These are phyloP conservation scores for Lecanicillium sp. DNA, from an alignment of 2,329 filamentous ascomycete species.

Conservation along the genomic window DNA sequence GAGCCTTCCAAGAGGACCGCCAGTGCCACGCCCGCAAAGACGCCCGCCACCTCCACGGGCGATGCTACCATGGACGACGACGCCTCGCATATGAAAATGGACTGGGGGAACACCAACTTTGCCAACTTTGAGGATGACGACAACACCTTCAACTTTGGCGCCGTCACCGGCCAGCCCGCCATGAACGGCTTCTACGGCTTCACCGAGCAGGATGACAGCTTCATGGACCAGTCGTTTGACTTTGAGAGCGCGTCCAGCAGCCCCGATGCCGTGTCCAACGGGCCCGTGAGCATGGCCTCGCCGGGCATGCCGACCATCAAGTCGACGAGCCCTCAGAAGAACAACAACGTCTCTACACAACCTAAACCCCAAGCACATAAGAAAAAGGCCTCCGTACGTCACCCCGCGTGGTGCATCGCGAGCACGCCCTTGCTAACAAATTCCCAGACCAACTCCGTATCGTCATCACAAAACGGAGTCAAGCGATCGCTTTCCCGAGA, in stretches of 20 bases:
- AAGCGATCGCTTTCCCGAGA: constrained; percentile 45
- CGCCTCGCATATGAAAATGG: constrained; percentile 33
- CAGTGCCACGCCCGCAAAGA: constrained; percentile 41
- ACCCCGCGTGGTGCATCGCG: constrained; percentile 12
- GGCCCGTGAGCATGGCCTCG: constrained; percentile 33
- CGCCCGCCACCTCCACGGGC: constrained; percentile 30
- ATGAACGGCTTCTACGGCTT: constrained; percentile 28
- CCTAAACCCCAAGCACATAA: constrained; percentile 23
- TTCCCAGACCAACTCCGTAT: constrained; percentile 44
- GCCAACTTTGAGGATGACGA: constrained; percentile 34
- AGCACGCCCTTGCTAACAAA: constrained; percentile 21
- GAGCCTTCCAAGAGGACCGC: constrained; percentile 41
- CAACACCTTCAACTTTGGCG: constrained; percentile 29
- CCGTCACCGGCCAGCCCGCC: constrained; percentile 20
- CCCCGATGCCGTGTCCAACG: constrained; percentile 34
- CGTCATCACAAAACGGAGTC: constrained; percentile 44
- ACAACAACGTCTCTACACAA: constrained; percentile 21
- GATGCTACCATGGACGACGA: constrained; percentile 40
- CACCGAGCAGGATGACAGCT: constrained; percentile 33
- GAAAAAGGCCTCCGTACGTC: constrained; percentile 39
- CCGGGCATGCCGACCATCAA: constrained; percentile 37
- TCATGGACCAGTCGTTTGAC: constrained; percentile 47
- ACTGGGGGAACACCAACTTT: constrained; percentile 36
- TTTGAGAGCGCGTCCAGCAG: constrained; percentile 56
- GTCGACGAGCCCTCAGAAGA: constrained; percentile 25